phyloP scores from a whole-genome alignment of 192 early-diverging fungal species.

The Linnemannia elongata region DNA sequence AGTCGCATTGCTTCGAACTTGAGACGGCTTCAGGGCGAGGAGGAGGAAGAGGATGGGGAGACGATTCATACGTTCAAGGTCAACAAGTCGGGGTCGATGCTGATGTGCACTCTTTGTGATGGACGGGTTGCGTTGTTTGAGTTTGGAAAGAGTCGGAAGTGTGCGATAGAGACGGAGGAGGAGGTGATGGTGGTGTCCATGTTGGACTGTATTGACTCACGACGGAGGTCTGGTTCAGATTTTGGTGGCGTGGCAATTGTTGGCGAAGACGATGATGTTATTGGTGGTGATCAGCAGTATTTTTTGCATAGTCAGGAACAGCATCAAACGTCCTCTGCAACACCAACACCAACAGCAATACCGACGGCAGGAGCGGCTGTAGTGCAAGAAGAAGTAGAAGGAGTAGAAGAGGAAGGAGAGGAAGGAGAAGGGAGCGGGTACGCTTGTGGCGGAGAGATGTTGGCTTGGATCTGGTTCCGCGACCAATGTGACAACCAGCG shows the following conservation, averaged over 20 bases:
- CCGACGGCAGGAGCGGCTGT: background rate
- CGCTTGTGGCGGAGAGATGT: background rate
- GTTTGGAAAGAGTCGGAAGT: constrained; percentile 2
- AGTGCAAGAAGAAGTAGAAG: background rate
- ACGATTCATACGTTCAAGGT: constrained; percentile 34
- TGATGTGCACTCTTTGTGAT: constrained; percentile 48
- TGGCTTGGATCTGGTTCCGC: constrained; percentile 35
- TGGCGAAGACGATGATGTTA: too few species aligned
- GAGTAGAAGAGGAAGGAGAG: background rate
- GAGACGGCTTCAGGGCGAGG: background rate
- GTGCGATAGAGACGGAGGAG: background rate
- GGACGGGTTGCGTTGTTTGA: constrained; percentile 41
- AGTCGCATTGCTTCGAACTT: background rate
- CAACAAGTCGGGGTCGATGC: constrained; percentile 25
- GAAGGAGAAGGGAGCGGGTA: too few species aligned
- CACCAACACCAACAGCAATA: background rate
- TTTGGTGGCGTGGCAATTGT: too few species aligned
- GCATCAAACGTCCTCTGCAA: background rate
- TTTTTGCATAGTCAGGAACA: too few species aligned
- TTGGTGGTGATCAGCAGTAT: too few species aligned
- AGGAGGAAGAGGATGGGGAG: background rate
- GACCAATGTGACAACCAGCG: background rate
- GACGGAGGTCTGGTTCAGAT: background rate
- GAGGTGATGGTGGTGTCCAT: background rate
- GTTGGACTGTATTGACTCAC: too few species aligned